Percentiles rank a stretch among this genome's conserved stretches.
These are phyloP conservation scores for Hymenochaete sp. DNA, from an alignment of 1,284 basidiomycete species.

Conservation along the genomic window DNA sequence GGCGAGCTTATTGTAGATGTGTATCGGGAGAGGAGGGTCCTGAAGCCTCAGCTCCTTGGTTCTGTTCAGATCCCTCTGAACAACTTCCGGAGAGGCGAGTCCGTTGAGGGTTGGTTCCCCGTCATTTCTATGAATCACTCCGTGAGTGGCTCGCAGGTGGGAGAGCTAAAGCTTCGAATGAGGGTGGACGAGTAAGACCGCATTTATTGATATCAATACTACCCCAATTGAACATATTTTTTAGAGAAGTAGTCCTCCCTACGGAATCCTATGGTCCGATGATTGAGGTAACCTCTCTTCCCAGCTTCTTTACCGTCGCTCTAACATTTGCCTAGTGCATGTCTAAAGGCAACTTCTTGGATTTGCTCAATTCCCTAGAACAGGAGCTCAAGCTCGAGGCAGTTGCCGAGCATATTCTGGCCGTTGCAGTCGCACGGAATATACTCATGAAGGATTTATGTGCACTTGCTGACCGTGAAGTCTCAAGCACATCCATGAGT, in stretches of 20 bases:
- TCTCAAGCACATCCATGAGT: slow-evolving; percentile 43
- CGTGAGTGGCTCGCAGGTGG: slow-evolving; percentile 49
- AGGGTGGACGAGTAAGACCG: slow-evolving; percentile 61
- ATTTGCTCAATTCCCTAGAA: slow-evolving; percentile 68
- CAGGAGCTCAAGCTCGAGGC: slow-evolving; percentile 54
- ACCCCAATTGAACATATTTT: not conserved
- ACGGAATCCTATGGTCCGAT: slow-evolving; percentile 47
- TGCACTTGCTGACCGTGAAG: slow-evolving; percentile 57
- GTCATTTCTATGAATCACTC: slow-evolving; percentile 44
- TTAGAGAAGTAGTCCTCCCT: slow-evolving; percentile 68
- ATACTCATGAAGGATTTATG: slow-evolving; percentile 57
- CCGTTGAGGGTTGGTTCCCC: slow-evolving; percentile 78
- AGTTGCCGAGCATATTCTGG: slow-evolving; percentile 50
- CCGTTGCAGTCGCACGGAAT: slow-evolving; percentile 58
- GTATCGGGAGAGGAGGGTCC: slow-evolving; percentile 55
- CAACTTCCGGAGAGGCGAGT: slow-evolving; percentile 64
- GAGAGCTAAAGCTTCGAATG: slow-evolving; percentile 65
- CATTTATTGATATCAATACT: not conserved
- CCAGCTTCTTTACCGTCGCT: not conserved
- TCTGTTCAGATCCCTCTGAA: slow-evolving; percentile 53
- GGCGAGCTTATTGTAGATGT: slow-evolving; percentile 55
- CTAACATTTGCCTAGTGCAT: slow-evolving; percentile 1
- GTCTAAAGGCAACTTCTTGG: slow-evolving; percentile 47
- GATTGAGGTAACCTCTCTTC: slow-evolving; percentile 36
- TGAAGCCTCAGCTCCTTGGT: slow-evolving; percentile 50